Conservation (phyloP, 176 grass and related monocot species). For the Rhynchospora tenuis region DNA sequence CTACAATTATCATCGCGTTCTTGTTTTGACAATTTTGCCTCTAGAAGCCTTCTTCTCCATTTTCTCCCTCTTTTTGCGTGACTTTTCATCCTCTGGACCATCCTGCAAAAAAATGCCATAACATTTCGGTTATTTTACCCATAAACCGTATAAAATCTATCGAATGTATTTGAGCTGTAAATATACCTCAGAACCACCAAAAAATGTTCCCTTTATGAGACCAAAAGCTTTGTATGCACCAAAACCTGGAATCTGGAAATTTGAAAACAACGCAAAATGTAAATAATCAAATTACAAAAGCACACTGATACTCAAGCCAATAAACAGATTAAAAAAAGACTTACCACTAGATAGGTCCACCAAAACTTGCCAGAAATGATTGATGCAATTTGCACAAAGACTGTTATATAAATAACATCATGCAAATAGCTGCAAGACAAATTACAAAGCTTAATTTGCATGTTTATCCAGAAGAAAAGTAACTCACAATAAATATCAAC, state of each 20-base stretch:
- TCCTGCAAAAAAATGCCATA: constrained; percentile 34
- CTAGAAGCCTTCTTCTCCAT: constrained; percentile 93
- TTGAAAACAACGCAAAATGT: not conserved
- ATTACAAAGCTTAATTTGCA: not conserved
- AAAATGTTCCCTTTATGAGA: constrained; percentile 71
- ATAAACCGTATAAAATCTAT: constrained; percentile 3
- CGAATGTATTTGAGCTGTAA: not conserved
- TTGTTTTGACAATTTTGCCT: constrained; percentile 77
- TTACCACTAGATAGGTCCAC: constrained; percentile 95
- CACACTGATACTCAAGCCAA: constrained; percentile 3
- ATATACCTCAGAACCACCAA: constrained; percentile 70
- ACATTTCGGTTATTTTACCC: not conserved
- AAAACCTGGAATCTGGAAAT: constrained; percentile 80
- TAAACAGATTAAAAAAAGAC: constrained; percentile 14
- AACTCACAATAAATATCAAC: not conserved
- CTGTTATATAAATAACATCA: constrained; percentile 92
- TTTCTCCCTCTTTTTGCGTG: constrained; percentile 87
- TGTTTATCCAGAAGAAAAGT: not conserved
- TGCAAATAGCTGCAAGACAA: constrained; percentile 61
- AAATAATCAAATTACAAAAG: constrained; percentile 12
- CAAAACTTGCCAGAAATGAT: constrained; percentile 96
- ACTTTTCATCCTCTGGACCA: constrained; percentile 82
- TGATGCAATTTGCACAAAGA: constrained; percentile 77
- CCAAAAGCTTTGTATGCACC: constrained; percentile 71
- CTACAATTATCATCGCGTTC: constrained; percentile 41